Evolutionary conservation across 352 stramenopile genomes (phyloP).

Genomic region (Pythium aristosporum): DNA sequence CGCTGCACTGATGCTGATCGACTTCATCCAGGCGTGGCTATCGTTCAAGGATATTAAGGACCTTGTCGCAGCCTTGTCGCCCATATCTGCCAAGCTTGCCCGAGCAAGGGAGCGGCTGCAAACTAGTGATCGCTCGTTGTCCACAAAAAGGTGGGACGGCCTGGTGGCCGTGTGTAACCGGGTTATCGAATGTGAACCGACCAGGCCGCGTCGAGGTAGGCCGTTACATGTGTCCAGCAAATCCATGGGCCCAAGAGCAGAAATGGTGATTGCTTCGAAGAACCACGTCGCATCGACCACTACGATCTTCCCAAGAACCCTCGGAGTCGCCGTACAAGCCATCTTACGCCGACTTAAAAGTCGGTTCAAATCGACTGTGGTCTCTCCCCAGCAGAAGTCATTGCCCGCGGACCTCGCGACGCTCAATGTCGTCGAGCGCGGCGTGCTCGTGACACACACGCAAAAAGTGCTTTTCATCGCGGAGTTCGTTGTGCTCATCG

Average conservation of each 20-base stretch:
- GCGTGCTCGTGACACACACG: conserved; percentile 8
- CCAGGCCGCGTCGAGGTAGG: background rate
- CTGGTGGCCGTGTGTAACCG: background rate
- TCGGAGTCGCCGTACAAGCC: too few relatives aligned
- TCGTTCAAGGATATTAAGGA: conserved; percentile 9
- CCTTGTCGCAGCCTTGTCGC: background rate
- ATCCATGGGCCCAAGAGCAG: too few relatives aligned
- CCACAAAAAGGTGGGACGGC: conserved; percentile 39
- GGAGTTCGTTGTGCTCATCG: conserved; percentile 32
- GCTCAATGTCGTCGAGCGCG: conserved; percentile 3
- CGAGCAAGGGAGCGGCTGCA: conserved; percentile 3
- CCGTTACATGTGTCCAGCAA: too few relatives aligned
- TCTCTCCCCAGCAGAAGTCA: background rate
- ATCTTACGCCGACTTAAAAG: too few relatives aligned
- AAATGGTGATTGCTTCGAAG: too few relatives aligned
- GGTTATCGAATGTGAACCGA: background rate
- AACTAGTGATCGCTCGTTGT: conserved; percentile 24
- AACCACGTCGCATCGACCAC: background rate
- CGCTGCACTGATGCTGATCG: conserved; percentile 15
- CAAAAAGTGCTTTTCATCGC: conserved; percentile 29
- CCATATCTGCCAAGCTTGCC: background rate
- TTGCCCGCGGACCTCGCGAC: conserved; percentile 1
- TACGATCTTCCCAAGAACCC: background rate
- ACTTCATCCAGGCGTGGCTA: conserved; percentile 13
- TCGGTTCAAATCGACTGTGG: background rate